Evolutionary conservation across 106 monocot species (phyloP), one percentile per base, ranked within the genome.

Genomic region (Acorus calamus): DNA sequence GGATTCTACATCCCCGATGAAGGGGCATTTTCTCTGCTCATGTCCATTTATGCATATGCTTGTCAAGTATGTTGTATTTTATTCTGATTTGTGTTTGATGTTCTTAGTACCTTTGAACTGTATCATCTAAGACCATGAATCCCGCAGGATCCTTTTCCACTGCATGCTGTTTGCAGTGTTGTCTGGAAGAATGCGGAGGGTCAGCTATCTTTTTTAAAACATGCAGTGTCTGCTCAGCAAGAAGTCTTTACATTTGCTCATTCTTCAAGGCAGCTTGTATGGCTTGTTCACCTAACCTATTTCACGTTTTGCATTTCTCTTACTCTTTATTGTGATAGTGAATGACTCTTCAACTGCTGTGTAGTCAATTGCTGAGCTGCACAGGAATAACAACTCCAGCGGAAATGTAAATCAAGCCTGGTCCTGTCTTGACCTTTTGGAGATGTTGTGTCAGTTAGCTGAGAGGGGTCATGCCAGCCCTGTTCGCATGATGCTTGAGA

Each of bases 101-200:
- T 42, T 4, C 11, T 0, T n/a, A 62, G 3, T 43, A 4, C 11
- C 60, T 61, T 74, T 58, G 53, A 8, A 44, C 4, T 48, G 42
- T 53, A n/a, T 55, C 0, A 2, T 48, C 10, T 42, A 70, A 11
- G 8, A 8, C 51, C 55, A 59, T 66, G n/a, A 70, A 51, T 74
- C 57, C 0, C 75, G 12, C 72, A 98, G 98, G 83, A 79, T 65
- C 92, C 83, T 55, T 98, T 98, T 65, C 98, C 98, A 7, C 83
- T 98, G 4, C 73, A 83, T 77, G 70, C 85, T 52, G 61, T 98
- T 62, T 92, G 87, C 77, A 85, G 92, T 12, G 81, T 75, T 66
- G 62, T 92, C 8, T 98, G 98, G 91, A 75, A 81, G 65, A 98
- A 98, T 83, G 66, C 81, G 56, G 92, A 92, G 69, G 91, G 98